phyloP scores from a whole-genome alignment of 1,284 basidiomycete species.

The Kwoniella shivajii region DNA sequence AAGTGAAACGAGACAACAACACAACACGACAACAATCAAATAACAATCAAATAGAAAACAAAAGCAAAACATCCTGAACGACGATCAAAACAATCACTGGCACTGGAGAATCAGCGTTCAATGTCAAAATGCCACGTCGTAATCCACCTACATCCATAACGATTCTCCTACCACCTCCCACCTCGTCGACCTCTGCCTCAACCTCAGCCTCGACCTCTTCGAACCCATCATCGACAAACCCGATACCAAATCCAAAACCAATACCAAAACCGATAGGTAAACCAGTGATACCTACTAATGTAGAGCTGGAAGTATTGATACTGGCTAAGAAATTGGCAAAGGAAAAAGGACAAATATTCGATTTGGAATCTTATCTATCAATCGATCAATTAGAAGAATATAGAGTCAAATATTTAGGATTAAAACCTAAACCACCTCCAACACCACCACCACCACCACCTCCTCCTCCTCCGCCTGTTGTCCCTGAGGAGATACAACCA shows the following conservation, averaged over 20 bases:
- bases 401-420: conserved; percentile 11
- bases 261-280: not conserved
- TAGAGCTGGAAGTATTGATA: conserved; percentile 35
- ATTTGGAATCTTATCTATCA: conserved; percentile 39
- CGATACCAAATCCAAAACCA: not conserved
- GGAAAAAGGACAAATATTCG: conserved; percentile 33
- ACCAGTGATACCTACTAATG: not conserved
- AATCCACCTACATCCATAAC: conserved; percentile 28
- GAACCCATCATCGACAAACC: not conserved
- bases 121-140: conserved; percentile 29
- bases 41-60: not conserved
- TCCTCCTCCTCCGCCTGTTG: not conserved
- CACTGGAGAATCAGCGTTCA: not conserved
- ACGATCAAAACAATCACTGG: not conserved
- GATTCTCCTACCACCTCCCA: conserved; percentile 31
- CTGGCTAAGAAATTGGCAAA: conserved; percentile 38
- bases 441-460: not conserved
- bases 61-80: not conserved
- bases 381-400: conserved; percentile 35
- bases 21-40: no score
- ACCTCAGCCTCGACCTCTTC: conserved; percentile 9
- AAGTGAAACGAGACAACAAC: no score
- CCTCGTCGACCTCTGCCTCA: conserved; percentile 11
- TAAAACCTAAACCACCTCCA: conserved; percentile 4
- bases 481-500: not conserved